Evolutionary conservation across 2,329 filamentous ascomycete genomes (phyloP).

Genomic region (Parafenestella ontariensis): DNA sequence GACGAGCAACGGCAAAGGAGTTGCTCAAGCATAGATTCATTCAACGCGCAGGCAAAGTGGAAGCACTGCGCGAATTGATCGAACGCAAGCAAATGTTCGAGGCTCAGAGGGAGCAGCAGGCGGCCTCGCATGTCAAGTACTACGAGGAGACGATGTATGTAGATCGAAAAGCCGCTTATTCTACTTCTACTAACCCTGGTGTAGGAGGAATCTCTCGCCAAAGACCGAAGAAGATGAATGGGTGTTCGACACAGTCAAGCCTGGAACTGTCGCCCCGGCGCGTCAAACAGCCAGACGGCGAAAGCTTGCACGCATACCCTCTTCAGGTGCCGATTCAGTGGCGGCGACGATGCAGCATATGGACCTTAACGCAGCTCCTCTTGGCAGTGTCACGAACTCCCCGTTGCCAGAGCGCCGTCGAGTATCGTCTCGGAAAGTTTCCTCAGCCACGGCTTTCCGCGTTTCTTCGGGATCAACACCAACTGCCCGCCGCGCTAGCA

Average conservation of each 20-base stretch:
- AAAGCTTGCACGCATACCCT: slow-evolving; percentile 56
- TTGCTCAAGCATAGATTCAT: slow-evolving; percentile 90
- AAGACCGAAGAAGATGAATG: slow-evolving; percentile 81
- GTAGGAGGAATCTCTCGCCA: slow-evolving; percentile 68
- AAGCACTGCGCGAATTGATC: slow-evolving; percentile 86
- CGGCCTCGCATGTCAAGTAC: slow-evolving; percentile 72
- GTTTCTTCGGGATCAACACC: slow-evolving; percentile 47
- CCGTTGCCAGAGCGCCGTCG: slow-evolving; percentile 37
- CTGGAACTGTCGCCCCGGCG: slow-evolving; percentile 64
- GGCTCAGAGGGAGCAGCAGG: slow-evolving; percentile 67
- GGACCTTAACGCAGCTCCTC: slow-evolving; percentile 53
- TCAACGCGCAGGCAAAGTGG: slow-evolving; percentile 82
- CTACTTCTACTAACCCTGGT: slow-evolving; percentile 14
- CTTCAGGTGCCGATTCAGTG: slow-evolving; percentile 42
- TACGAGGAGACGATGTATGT: slow-evolving; percentile 88
- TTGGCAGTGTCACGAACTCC: slow-evolving; percentile 50
- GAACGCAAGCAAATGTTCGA: slow-evolving; percentile 84
- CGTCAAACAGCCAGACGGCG: slow-evolving; percentile 58
- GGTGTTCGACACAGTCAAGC: slow-evolving; percentile 94
- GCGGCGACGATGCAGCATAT: slow-evolving; percentile 51
- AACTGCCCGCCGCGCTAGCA: slow-evolving; percentile 54
- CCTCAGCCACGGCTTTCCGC: slow-evolving; percentile 48
- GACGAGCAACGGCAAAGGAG: slow-evolving; percentile 83
- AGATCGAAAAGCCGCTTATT: not conserved
- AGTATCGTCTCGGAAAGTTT: slow-evolving; percentile 45